Evolutionary conservation across 768 basidiomycete species (phyloP), one percentile per base, ranked within the genome.

Genomic region (Auricularia sp.): DNA sequence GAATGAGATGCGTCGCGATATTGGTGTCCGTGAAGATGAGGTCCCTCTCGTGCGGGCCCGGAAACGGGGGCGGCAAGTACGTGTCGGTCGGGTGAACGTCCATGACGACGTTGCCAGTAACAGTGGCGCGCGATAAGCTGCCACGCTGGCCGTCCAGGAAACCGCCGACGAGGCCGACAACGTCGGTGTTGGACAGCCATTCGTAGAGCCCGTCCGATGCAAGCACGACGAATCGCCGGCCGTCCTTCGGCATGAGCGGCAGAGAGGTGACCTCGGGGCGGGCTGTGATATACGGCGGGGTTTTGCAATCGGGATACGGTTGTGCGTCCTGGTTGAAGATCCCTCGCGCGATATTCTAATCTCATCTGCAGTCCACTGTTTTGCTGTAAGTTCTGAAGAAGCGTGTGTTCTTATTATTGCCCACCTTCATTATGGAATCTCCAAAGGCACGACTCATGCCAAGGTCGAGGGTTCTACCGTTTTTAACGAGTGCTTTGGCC

Each of bases 281-380:
- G 14, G 94, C 86, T 36, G 82, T 94, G 33, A 96, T 92, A 74
- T 96, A 97, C 18, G 93, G 93, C 1, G 93, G 93, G 3, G 93
- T 92, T 74, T 87, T 89, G 75, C 90, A 83, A 23, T 80, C 74
- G 12, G 81, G 62, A 16, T 86, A 88, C 3, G 86, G 76, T 7
- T 18, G 14, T 6, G 21, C 47, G 14, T 5, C 14, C 6, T 18
- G 18, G 11, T 18, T 18, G 47, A 51, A 51, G 39, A 42, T 7
- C 47, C 11, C 47, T 10, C 21, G 14, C 21, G 47, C 14, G 8
- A 18, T 18, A 6, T 18, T 5, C 47, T 10, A 51, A 51, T 23
- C 16, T 51, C 47, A 18, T 51, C 47, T 18, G 47, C 18, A 6
- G 47, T 18, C 47, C 47, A 51, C 47, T 51, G 18, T 51, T 14